These are phyloP conservation scores for Cutaneotrichosporon arboriforme DNA, from an alignment of 1,284 basidiomycete genomes.

Conservation along the genomic window DNA sequence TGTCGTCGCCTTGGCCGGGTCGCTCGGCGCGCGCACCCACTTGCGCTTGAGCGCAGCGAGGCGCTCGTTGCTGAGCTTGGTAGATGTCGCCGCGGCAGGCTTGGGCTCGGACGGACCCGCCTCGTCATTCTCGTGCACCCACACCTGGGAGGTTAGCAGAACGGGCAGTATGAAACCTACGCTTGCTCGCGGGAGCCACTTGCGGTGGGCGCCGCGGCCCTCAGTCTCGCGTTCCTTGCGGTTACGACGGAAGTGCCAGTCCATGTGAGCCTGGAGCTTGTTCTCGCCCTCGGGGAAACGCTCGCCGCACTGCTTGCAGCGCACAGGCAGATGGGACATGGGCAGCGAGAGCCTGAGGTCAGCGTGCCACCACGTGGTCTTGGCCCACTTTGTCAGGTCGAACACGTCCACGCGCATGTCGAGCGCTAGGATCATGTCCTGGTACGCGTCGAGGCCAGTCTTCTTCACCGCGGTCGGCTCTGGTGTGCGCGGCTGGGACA, in stretches of 20 bases:
- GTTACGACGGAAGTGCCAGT: constrained; percentile 96
- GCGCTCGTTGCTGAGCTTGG: constrained; percentile 57
- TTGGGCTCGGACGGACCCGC: constrained; percentile 28
- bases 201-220: constrained; percentile 80
- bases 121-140: constrained; percentile 60
- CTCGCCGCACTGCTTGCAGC: constrained; percentile 91
- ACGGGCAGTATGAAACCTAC: constrained; percentile 57
- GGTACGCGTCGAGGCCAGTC: constrained; percentile 60
- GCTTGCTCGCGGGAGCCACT: constrained; percentile 81
- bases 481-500: constrained; percentile 52
- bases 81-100: constrained; percentile 3
- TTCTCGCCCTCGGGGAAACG: constrained; percentile 74
- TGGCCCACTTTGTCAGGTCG: constrained; percentile 65
- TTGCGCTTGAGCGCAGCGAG: constrained; percentile 69
- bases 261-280: constrained; percentile 80
- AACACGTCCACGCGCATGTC: constrained; percentile 63
- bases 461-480: constrained; percentile 47
- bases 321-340: constrained; percentile 66
- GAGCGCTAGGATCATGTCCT: constrained; percentile 63
- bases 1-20: constrained; percentile 69
- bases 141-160: constrained; percentile 53
- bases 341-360: constrained; percentile 52
- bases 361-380: not conserved
- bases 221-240: constrained; percentile 76
- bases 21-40: constrained; percentile 72